Percentiles rank a stretch among this genome's conserved stretches.
Conservation (phyloP, 768 basidiomycete genomes). For the Kwoniella dendrophila region DNA sequence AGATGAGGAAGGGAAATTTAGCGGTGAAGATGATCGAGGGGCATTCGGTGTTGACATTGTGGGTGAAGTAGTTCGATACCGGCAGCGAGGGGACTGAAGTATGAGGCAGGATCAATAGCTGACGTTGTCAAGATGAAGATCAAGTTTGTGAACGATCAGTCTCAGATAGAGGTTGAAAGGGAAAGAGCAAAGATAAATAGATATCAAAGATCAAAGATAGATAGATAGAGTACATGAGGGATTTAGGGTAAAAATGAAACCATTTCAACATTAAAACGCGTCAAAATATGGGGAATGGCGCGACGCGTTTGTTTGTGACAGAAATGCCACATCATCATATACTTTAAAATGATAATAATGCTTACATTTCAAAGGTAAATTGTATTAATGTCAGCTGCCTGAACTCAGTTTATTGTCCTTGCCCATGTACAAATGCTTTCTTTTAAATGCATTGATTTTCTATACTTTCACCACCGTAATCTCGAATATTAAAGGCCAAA, state of each 20-base stretch:
- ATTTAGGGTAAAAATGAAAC: constrained; percentile 16
- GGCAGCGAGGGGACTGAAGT: not conserved
- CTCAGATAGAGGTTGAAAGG: not conserved
- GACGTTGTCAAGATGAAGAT: not conserved
- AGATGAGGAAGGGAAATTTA: constrained; percentile 57
- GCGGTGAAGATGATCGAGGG: constrained; percentile 52
- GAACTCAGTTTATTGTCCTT: too few species aligned
- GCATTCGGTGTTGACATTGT: constrained; percentile 44
- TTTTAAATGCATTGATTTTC: too few species aligned
- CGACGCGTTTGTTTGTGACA: constrained; percentile 19
- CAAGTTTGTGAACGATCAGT: not conserved
- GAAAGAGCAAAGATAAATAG: not conserved
- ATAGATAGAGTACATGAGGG: constrained; percentile 21
- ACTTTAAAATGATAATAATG: too few species aligned
- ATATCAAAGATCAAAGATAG: not conserved
- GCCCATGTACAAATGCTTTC: too few species aligned
- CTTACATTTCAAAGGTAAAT: too few species aligned
- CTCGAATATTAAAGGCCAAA: too few species aligned
- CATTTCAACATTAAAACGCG: constrained; percentile 19
- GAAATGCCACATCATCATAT: too few species aligned
- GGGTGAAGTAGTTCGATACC: not conserved
- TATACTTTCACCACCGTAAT: too few species aligned
- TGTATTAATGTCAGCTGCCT: too few species aligned
- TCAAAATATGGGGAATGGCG: constrained; percentile 20
- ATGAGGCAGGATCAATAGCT: too few species aligned